These are phyloP conservation scores for Rutidosis leptorrhynchoides DNA, from an alignment of 129 eudicot species.

Conservation along the genomic window DNA sequence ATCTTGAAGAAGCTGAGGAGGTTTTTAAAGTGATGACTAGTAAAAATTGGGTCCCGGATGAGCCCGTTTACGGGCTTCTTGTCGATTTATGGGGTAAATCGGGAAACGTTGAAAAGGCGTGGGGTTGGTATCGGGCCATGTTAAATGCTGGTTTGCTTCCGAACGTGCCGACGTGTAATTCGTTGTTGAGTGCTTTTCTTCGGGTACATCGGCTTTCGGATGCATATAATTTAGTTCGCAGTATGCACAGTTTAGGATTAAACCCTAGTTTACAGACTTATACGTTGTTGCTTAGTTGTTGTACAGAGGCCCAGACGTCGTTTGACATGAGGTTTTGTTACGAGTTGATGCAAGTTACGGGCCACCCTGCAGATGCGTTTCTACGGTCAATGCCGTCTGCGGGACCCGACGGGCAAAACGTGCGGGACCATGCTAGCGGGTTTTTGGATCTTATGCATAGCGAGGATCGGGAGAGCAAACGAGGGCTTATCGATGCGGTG, in stretches of 20 bases:
- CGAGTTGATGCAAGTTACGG: slow-evolving; percentile 75
- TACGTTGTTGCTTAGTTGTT: slow-evolving; percentile 85
- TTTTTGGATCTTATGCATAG: slow-evolving; percentile 94
- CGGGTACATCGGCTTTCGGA: slow-evolving; percentile 79
- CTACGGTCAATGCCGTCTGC: slow-evolving; percentile 83
- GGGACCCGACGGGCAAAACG: slow-evolving; percentile 92
- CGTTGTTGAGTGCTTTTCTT: slow-evolving; percentile 88
- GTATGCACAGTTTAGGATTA: slow-evolving; percentile 74
- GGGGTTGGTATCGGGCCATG: slow-evolving; percentile 92
- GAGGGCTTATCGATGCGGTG: slow-evolving; percentile 90
- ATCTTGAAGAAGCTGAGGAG: slow-evolving; percentile 90
- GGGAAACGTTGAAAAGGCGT: slow-evolving; percentile 86
- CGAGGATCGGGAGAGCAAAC: slow-evolving; percentile 95
- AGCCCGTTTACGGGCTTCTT: slow-evolving; percentile 91
- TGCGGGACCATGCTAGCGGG: slow-evolving; percentile 61
- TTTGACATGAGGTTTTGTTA: slow-evolving; percentile 75
- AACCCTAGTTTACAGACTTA: slow-evolving; percentile 86
- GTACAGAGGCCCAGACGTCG: slow-evolving; percentile 87
- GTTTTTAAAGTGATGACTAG: slow-evolving; percentile 80
- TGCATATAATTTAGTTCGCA: slow-evolving; percentile 67
- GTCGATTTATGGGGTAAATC: slow-evolving; percentile 97
- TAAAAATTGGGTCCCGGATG: slow-evolving; percentile 97
- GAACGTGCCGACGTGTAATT: slow-evolving; percentile 95
- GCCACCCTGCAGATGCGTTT: slow-evolving; percentile 89
- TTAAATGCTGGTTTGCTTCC: slow-evolving; percentile 81